Percentiles rank a stretch among this genome's conserved stretches.
phyloP scores from a whole-genome alignment of 345 rosid genomes.

The Populus tremula region DNA sequence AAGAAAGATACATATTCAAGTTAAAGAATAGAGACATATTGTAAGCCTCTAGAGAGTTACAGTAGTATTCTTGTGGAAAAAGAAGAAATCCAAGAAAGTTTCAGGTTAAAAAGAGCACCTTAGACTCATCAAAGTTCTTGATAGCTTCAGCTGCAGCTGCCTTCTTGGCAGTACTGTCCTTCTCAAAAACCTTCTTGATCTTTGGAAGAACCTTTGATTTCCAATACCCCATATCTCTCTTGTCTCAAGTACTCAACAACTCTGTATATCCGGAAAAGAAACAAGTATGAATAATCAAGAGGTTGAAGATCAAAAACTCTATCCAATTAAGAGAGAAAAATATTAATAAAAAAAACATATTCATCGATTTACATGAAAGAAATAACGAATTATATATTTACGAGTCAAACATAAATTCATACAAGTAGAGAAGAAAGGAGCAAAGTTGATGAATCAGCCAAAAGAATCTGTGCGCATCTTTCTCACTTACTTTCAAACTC shows the following conservation, averaged over 20 bases:
- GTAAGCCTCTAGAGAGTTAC: background rate
- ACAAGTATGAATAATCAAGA: background rate
- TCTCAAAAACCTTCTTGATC: slow-evolving; percentile 74
- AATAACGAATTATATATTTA: too few species aligned
- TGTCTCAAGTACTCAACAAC: background rate
- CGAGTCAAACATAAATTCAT: background rate
- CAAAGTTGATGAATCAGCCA: background rate
- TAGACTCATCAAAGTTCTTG: slow-evolving; percentile 76
- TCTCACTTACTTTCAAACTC: background rate
- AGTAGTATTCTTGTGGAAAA: background rate
- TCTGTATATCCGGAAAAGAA: background rate
- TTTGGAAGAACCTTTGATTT: slow-evolving; percentile 72
- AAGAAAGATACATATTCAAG: background rate
- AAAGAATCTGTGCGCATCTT: background rate
- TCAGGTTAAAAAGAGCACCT: slow-evolving; percentile 36
- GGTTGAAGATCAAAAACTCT: too few species aligned
- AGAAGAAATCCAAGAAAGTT: background rate
- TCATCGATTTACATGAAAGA: too few species aligned
- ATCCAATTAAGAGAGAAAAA: background rate
- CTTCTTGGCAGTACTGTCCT: slow-evolving; percentile 45
- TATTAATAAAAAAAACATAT: background rate
- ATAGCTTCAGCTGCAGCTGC: slow-evolving; percentile 61
- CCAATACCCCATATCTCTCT: slow-evolving; percentile 67
- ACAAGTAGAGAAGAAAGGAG: background rate
- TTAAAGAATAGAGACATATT: background rate